A percentile compares a stretch with the other conserved stretches of the same genome.
phyloP scores from a whole-genome alignment of 495 filamentous ascomycete genomes.

The Aspergillus affinis region DNA sequence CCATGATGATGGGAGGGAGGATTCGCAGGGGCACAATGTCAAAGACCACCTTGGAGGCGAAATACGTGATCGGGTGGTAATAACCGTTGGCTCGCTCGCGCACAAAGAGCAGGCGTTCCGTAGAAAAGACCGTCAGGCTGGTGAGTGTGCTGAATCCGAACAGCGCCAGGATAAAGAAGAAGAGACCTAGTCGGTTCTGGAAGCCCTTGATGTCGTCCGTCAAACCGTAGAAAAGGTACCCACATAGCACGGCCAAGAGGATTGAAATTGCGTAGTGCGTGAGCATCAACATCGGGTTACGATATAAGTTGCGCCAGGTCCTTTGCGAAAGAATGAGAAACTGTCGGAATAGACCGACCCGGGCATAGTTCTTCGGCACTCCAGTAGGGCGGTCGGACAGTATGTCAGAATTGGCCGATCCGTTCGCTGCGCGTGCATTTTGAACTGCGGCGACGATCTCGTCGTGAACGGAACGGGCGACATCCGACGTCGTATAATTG shows the following conservation, averaged over 20 bases:
- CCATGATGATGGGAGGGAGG: constrained; percentile 94
- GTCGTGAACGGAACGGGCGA: constrained; percentile 73
- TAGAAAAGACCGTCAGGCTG: constrained; percentile 87
- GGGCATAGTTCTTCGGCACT: constrained; percentile 73
- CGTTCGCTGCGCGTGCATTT: constrained; percentile 65
- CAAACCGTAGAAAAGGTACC: constrained; percentile 93
- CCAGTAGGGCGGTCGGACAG: constrained; percentile 42
- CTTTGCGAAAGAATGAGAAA: constrained; percentile 85
- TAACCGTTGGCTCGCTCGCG: constrained; percentile 96
- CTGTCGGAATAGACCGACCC: constrained; percentile 74
- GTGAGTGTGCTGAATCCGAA: constrained; percentile 98
- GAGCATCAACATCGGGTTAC: constrained; percentile 97
- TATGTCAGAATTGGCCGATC: constrained; percentile 60
- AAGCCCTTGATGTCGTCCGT: constrained; percentile 96
- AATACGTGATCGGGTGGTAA: constrained; percentile 97
- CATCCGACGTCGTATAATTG: constrained; percentile 73
- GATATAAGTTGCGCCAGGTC: constrained; percentile 96
- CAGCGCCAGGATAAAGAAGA: constrained; percentile 94
- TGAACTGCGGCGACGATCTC: constrained; percentile 71
- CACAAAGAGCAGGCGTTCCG: constrained; percentile 88
- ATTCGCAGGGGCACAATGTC: constrained; percentile 93
- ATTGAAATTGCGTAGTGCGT: constrained; percentile 99
- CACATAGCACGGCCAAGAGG: constrained; percentile 87
- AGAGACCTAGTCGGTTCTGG: constrained; percentile 96
- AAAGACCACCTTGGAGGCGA: constrained; percentile 88